A percentile compares a stretch with the other conserved stretches of the same genome.
These are phyloP conservation scores for Hygrocybe punicea DNA, from an alignment of 768 basidiomycete genomes.

Conservation along the genomic window DNA sequence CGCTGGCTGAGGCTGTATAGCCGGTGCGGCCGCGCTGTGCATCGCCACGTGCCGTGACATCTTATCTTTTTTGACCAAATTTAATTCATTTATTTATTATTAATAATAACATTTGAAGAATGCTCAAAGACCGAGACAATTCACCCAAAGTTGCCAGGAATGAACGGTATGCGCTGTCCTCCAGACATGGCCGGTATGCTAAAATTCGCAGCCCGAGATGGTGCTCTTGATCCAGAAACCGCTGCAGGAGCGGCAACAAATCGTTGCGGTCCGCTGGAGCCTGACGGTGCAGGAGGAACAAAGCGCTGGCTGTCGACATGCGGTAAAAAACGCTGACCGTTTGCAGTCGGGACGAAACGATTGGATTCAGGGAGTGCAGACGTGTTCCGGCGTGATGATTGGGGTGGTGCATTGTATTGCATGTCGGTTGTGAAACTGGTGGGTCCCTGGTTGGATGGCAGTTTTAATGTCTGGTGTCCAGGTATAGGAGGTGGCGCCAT, in stretches of 20 bases:
- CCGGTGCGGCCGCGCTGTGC: background rate
- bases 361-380: background rate
- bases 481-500: slow-evolving; percentile 55
- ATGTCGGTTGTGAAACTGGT: slow-evolving; percentile 1
- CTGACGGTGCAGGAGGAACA: background rate
- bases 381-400: background rate
- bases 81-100: background rate
- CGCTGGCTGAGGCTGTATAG: background rate
- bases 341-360: slow-evolving; percentile 4
- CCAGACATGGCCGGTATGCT: slow-evolving; percentile 17
- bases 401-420: background rate
- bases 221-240: slow-evolving; percentile 20
- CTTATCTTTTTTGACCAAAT: background rate
- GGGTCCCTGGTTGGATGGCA: background rate
- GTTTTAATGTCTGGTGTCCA: slow-evolving; percentile 16
- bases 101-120: background rate
- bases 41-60: background rate
- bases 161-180: slow-evolving; percentile 55
- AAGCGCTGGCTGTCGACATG: slow-evolving; percentile 3
- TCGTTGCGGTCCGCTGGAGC: slow-evolving; percentile 7
- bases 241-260: slow-evolving; percentile 7
- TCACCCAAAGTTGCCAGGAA: slow-evolving; percentile 28
- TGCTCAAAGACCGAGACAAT: background rate
- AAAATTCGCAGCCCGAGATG: slow-evolving; percentile 23
- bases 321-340: background rate